Conservation (phyloP, 176 grass and related monocot genomes). For the Eragrostis curvula region DNA sequence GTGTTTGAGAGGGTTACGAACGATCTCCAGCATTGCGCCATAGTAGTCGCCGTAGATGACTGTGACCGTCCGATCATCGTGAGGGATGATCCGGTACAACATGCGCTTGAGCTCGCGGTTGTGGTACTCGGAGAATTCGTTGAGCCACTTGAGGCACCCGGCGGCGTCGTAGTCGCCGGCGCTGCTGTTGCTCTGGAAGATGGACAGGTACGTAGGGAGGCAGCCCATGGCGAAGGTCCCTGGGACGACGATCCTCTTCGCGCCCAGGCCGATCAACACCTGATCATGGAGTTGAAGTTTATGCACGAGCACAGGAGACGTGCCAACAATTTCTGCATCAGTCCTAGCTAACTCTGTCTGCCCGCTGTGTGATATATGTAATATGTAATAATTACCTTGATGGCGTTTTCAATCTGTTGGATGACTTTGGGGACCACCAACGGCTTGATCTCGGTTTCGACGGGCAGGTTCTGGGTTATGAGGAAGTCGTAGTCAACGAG, state of each 20-base stretch:
- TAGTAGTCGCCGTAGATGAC: constrained; percentile 43
- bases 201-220: constrained; percentile 25
- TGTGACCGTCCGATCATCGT: background rate
- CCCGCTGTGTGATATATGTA: too few species aligned
- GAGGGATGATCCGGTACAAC: background rate
- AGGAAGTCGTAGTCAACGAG: constrained; percentile 61
- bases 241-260: constrained; percentile 56
- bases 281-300: background rate
- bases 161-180: constrained; percentile 43
- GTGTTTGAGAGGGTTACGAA: background rate
- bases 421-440: constrained; percentile 55
- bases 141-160: constrained; percentile 50
- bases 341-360: too few species aligned
- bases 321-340: too few species aligned
- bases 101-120: constrained; percentile 22
- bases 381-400: constrained; percentile 41
- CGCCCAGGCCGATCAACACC: constrained; percentile 51
- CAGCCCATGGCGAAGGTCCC: constrained; percentile 51
- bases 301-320: too few species aligned
- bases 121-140: constrained; percentile 36
- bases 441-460: constrained; percentile 36
- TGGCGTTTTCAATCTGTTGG: constrained; percentile 34
- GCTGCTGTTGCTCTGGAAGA: constrained; percentile 32
- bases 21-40: background rate
- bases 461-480: constrained; percentile 45